Evolutionary conservation across 805 yeast genomes (phyloP).

Genomic region (Phaffomyces thermotolerans): DNA sequence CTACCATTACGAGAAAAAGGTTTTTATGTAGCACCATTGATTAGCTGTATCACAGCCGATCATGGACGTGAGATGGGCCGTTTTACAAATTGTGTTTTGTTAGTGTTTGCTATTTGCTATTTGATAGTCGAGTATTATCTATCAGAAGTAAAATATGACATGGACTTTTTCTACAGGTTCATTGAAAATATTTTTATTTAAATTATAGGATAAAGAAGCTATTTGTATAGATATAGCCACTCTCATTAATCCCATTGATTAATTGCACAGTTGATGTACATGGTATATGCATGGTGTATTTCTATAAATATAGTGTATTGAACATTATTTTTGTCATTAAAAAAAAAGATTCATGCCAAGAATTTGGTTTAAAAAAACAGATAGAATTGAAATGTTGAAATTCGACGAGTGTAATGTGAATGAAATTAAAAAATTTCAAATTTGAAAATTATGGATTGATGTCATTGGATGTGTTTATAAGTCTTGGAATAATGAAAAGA

Average conservation of each 20-base stretch:
- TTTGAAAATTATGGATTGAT: too few species aligned
- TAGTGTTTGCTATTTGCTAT: too few species aligned
- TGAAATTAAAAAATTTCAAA: too few species aligned
- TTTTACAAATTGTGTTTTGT: too few species aligned
- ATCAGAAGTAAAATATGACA: too few species aligned
- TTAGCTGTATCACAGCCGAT: too few species aligned
- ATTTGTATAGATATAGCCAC: neutral
- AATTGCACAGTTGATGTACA: constrained; percentile 4
- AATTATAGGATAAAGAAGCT: constrained; percentile 1
- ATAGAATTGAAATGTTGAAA: constrained; percentile 6
- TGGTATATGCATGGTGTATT: constrained; percentile 1
- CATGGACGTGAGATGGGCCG: too few species aligned
- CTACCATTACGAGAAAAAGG: too few species aligned
- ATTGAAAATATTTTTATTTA: neutral
- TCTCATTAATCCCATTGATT: constrained; percentile 1
- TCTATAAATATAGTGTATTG: constrained; percentile 1
- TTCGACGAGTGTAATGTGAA: neutral
- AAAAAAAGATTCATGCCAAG: constrained; percentile 1
- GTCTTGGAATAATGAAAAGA: constrained; percentile 44
- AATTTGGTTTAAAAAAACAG: neutral
- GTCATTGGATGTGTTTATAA: constrained; percentile 7
- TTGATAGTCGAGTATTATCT: too few species aligned
- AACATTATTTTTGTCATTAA: constrained; percentile 1
- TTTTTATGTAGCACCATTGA: too few species aligned
- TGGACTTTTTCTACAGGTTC: too few species aligned